Evolutionary conservation across 108 stramenopile genomes (phyloP).

Genomic region (Conticribra weissflogii): DNA sequence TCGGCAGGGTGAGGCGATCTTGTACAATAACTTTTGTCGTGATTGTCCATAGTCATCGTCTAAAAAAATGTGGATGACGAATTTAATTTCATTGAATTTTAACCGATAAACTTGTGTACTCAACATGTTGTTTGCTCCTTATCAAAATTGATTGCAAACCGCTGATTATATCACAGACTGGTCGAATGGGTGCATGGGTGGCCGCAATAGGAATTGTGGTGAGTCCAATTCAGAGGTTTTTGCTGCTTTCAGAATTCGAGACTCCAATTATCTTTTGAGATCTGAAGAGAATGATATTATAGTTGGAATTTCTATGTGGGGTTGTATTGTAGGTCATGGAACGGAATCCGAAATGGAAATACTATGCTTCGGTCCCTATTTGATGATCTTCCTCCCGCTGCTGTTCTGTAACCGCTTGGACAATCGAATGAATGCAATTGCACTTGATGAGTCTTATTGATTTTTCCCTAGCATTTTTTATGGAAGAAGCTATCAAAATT

Average conservation of each 20-base stretch:
- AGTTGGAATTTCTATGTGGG: neutral
- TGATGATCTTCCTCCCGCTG: no score
- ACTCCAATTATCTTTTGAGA: neutral
- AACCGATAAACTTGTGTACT: neutral
- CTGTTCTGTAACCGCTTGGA: no score
- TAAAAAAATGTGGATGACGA: no score
- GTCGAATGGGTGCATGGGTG: slow-evolving; percentile 49
- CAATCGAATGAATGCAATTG: no score
- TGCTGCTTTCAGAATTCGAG: neutral
- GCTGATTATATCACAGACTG: no score
- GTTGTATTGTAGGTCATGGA: no score
- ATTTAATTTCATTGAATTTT: no score
- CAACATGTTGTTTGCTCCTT: neutral
- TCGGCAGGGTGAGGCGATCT: slow-evolving; percentile 26
- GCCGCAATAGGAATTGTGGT: slow-evolving; percentile 49
- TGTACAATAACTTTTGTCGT: neutral
- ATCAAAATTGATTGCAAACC: neutral
- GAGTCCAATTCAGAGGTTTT: neutral
- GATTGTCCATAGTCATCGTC: neutral
- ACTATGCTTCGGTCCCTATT: no score
- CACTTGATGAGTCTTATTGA: no score
- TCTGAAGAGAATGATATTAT: neutral
- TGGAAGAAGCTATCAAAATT: no score
- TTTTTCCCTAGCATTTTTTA: no score
- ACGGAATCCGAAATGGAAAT: no score